Percentiles rank a stretch among this genome's conserved stretches.
Conservation (phyloP, 2,329 filamentous ascomycete genomes). For the Botryotinia convoluta region DNA sequence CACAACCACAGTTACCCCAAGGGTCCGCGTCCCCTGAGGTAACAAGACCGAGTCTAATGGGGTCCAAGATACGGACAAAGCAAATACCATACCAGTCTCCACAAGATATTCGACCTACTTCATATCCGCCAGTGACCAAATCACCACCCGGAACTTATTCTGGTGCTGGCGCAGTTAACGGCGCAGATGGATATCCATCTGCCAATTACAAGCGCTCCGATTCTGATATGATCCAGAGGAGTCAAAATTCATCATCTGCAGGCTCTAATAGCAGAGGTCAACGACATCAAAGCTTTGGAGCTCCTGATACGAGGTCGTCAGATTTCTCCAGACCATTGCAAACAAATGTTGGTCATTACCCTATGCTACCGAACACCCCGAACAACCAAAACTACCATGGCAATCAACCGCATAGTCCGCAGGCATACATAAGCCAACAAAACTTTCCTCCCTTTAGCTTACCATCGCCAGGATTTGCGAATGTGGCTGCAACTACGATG, state of each 20-base stretch:
- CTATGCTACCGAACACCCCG: constrained; percentile 52
- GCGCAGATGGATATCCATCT: constrained; percentile 30
- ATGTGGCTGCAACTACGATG: constrained; percentile 41
- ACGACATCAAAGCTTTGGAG: constrained; percentile 37
- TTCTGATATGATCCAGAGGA: constrained; percentile 33
- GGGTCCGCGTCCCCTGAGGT: constrained; percentile 37
- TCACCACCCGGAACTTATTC: constrained; percentile 35
- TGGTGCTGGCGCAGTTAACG: constrained; percentile 30
- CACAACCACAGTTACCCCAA: constrained; percentile 29
- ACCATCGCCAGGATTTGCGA: constrained; percentile 56
- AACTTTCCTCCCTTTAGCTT: constrained; percentile 62
- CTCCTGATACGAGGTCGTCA: constrained; percentile 34
- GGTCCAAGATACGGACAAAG: constrained; percentile 31
- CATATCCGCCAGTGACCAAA: constrained; percentile 36
- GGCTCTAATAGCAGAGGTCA: constrained; percentile 27
- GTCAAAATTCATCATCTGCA: constrained; percentile 27
- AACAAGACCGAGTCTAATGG: constrained; percentile 31
- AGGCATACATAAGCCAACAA: constrained; percentile 56
- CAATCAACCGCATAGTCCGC: constrained; percentile 46
- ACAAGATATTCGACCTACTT: constrained; percentile 31
- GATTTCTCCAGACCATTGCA: constrained; percentile 49
- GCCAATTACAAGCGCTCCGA: constrained; percentile 36
- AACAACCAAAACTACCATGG: constrained; percentile 44
- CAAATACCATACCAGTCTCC: constrained; percentile 38
- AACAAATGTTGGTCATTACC: constrained; percentile 49